Evolutionary conservation across 2,329 filamentous ascomycete species (phyloP), one percentile per base, ranked within the genome.

Genomic region (Cryphonectria carpinicola): DNA sequence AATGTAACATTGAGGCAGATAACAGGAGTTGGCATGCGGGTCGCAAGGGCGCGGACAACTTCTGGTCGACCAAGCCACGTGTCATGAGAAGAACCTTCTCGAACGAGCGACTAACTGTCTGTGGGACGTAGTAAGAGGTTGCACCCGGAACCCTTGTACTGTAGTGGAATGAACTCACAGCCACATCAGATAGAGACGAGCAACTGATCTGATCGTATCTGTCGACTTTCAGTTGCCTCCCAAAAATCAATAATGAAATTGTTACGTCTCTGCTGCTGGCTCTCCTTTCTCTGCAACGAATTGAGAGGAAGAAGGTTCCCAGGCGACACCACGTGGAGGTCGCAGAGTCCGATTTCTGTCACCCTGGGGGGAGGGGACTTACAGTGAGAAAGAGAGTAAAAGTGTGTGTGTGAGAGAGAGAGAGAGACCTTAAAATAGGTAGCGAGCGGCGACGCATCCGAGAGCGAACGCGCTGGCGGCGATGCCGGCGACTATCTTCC

Each of bases 311-410:
- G 63, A n/a, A 64, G 67, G 61, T 69, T 69, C 67, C 67, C 67
- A 69, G 67, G 67, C 67, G 67, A 69, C 67, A 69, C 67, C 67
- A 58, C 61, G 61, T 65, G 67, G 67, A 69, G 67, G 67, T 69
- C 67, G 67, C 67, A 69, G 67, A 69, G 67, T 69, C 62, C 49
- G 67, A 37, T 65, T 69, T 65, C 65, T 8, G 67, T 69, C 67
- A 35, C 67, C 67, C 67, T 7, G 52, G 63, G 63, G 25, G 14
- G 11, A 28, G 28, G 11, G 10, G 7, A 65, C 43, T 52, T 28
- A 65, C 63, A 65, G 25, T 39, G 28, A 25, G 32, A n/a, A 32
- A 65, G 43, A 22, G 35, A 63, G 13, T 37, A 22, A 39, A 22
- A 37, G 32, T 19, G n/a, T 2, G n/a, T 37, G 7, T 22, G 32